phyloP scores from a whole-genome alignment of 805 yeast genomes.

The Yamadazyma sp. region DNA sequence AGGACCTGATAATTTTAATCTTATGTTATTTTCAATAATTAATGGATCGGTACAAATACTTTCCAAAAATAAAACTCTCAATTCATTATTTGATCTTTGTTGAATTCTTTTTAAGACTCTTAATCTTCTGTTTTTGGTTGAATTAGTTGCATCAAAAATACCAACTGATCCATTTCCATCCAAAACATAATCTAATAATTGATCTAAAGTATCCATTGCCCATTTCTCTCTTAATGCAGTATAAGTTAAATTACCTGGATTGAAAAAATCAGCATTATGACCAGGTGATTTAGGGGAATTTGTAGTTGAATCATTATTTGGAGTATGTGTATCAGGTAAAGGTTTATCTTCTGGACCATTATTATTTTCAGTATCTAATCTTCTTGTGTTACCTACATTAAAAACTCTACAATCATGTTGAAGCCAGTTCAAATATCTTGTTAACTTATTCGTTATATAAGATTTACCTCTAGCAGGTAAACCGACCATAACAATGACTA shows the following conservation, averaged over 20 bases:
- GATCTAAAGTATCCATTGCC: constrained; percentile 94
- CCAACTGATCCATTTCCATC: constrained; percentile 89
- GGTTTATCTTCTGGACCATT: constrained; percentile 73
- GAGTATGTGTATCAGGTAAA: constrained; percentile 40
- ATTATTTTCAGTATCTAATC: constrained; percentile 59
- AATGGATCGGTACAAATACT: constrained; percentile 79
- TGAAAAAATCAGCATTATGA: constrained; percentile 83
- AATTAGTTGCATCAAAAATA: constrained; percentile 82
- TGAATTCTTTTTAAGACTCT: constrained; percentile 56
- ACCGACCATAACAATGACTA: constrained; percentile 96
- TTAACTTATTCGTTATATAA: constrained; percentile 85
- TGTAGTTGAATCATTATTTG: constrained; percentile 23
- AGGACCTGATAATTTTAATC: constrained; percentile 87
- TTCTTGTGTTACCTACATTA: constrained; percentile 92
- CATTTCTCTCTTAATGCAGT: constrained; percentile 78
- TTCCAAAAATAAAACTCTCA: constrained; percentile 82
- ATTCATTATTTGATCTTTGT: constrained; percentile 52
- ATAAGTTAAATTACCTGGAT: constrained; percentile 69
- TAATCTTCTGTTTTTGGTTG: constrained; percentile 62
- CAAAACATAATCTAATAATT: constrained; percentile 74
- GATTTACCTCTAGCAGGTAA: constrained; percentile 94
- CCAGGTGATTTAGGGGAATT: constrained; percentile 12
- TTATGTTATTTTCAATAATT: constrained; percentile 78
- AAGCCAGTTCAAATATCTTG: constrained; percentile 89
- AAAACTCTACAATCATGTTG: constrained; percentile 88